Evolutionary conservation across 257 asterid genomes (phyloP).

Genomic region (Handroanthus guayacan): DNA sequence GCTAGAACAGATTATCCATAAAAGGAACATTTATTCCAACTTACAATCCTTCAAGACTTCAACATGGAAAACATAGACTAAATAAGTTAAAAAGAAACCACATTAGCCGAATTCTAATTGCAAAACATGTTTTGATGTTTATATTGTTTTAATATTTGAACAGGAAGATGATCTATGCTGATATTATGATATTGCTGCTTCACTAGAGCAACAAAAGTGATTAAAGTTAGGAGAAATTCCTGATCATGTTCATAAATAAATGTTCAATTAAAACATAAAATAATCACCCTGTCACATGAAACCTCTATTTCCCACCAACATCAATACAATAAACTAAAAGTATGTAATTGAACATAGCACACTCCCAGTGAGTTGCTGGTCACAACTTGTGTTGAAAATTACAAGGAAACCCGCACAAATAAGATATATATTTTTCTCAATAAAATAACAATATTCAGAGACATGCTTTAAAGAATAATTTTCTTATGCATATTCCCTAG

Average conservation of each 20-base stretch:
- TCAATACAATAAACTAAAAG: neutral
- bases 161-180: neutral
- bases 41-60: neutral
- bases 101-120: neutral
- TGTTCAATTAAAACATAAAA: conserved; percentile 1
- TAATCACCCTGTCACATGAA: conserved; percentile 19
- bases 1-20: neutral
- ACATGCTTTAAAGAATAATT: neutral
- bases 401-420: neutral
- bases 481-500: neutral
- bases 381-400: neutral
- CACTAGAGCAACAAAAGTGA: neutral
- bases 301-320: conserved; percentile 2
- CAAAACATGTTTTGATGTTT: too few species aligned
- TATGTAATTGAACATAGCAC: neutral
- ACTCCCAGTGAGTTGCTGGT: neutral
- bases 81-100: neutral
- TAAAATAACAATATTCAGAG: neutral
- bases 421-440: neutral
- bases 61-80: neutral
- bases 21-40: neutral
- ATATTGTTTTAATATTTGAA: neutral
- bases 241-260: neutral
- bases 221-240: neutral
- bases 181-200: neutral